A percentile compares a stretch with the other conserved stretches of the same genome.
These are phyloP conservation scores for Syzygium syzygioides DNA, from an alignment of 441 rosid genomes.

Conservation along the genomic window DNA sequence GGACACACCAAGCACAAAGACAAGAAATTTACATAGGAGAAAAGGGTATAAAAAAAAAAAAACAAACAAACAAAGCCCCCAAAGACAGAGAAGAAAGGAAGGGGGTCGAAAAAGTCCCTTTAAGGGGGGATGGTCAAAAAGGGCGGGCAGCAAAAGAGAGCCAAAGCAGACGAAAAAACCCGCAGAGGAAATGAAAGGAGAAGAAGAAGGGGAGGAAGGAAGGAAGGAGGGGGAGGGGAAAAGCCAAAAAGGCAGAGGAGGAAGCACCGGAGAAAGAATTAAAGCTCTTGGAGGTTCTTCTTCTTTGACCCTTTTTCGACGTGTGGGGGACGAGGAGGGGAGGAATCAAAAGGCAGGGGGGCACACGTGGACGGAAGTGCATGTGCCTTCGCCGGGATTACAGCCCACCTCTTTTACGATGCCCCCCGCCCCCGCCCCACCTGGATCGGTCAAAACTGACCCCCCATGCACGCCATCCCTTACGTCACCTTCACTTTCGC, in stretches of 20 bases:
- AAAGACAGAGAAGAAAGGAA: neutral
- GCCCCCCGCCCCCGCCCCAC: fast-evolving
- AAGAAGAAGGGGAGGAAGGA: neutral
- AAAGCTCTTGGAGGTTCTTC: neutral
- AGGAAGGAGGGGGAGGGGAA: neutral
- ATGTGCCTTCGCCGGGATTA: neutral
- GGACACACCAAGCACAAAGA: neutral
- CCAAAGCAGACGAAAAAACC: neutral
- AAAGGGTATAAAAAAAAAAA: neutral
- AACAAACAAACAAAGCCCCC: neutral
- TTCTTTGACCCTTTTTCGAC: neutral
- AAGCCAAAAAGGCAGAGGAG: neutral
- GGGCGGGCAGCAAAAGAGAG: neutral
- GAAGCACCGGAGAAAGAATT: neutral
- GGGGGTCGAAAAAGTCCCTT: neutral
- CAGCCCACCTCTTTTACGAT: neutral
- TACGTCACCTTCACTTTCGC: neutral
- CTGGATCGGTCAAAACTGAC: neutral
- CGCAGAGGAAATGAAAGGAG: neutral
- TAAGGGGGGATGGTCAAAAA: neutral
- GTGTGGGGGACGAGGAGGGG: neutral
- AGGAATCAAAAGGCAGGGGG: neutral
- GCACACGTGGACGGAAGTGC: neutral
- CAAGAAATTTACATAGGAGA: neutral
- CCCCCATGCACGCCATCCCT: neutral